Conservation (phyloP, 148 eudicot species). For the Cornus florida region DNA sequence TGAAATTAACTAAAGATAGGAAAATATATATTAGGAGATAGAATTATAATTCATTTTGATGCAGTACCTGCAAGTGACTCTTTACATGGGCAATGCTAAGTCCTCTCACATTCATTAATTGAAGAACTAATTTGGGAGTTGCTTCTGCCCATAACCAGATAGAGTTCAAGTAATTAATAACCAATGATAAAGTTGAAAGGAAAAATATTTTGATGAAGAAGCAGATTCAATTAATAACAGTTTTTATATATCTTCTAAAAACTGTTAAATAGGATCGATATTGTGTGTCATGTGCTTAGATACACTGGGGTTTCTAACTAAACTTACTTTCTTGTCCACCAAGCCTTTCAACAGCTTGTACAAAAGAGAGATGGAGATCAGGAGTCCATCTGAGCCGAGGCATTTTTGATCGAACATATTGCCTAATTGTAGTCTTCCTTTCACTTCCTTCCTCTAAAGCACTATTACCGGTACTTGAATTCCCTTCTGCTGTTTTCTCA, state of each 20-base stretch:
- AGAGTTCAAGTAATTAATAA: neutral
- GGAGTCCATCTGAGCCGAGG: slow-evolving; percentile 32
- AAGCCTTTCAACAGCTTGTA: slow-evolving; percentile 28
- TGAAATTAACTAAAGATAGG: neutral
- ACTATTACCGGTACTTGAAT: slow-evolving; percentile 4
- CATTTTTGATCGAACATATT: slow-evolving; percentile 25
- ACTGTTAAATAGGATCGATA: too few relatives aligned
- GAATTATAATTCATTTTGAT: neutral
- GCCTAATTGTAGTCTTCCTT: slow-evolving; percentile 30
- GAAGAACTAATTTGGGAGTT: slow-evolving; percentile 57
- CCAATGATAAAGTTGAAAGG: too few relatives aligned
- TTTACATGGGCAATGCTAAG: slow-evolving; percentile 59
- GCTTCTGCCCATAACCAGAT: slow-evolving; percentile 36
- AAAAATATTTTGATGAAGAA: too few relatives aligned
- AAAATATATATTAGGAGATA: neutral
- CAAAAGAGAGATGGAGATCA: slow-evolving; percentile 27
- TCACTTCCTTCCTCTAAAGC: slow-evolving; percentile 19
- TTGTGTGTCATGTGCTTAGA: too few relatives aligned
- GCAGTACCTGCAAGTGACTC: slow-evolving; percentile 56
- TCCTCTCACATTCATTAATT: slow-evolving; percentile 59
- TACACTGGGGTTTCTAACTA: neutral
- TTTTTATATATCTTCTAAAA: too few relatives aligned
- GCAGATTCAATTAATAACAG: too few relatives aligned
- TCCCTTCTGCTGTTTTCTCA: slow-evolving; percentile 18
- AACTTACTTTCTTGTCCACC: slow-evolving; percentile 35